Percentiles rank a stretch among this genome's conserved stretches.
Conservation (phyloP, 2,329 filamentous ascomycete species). For the Epichloe aotearoae region DNA sequence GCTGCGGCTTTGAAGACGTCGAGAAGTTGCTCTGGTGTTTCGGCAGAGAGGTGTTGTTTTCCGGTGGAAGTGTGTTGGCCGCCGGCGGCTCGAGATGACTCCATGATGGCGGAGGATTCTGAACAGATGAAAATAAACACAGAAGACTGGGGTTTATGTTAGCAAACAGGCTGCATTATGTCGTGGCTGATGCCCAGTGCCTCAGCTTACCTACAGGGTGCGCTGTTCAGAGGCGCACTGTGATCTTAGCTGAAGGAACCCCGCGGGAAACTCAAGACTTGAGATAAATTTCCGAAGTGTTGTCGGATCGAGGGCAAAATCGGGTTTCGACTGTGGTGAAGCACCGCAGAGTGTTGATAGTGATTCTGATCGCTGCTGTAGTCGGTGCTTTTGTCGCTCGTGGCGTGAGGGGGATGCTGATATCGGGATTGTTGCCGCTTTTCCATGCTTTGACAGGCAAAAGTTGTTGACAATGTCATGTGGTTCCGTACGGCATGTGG, state of each 20-base stretch:
- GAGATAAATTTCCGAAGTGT: not conserved
- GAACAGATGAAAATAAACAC: not conserved
- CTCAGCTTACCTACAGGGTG: slow-evolving; percentile 1
- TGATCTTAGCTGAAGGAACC: not conserved
- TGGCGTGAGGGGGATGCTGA: not conserved
- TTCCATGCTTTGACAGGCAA: not conserved
- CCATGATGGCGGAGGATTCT: slow-evolving; percentile 3
- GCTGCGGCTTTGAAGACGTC: slow-evolving; percentile 87
- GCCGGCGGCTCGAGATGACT: slow-evolving; percentile 5
- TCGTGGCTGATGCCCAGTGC: not conserved
- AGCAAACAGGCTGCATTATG: not conserved
- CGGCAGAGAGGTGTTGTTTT: slow-evolving; percentile 19
- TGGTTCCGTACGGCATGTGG: slow-evolving; percentile 1
- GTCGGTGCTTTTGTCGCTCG: not conserved
- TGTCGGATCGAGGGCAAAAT: not conserved
- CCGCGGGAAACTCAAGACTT: slow-evolving; percentile 1
- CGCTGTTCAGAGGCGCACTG: not conserved
- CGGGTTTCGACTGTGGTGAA: not conserved
- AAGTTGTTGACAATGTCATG: slow-evolving; percentile 4
- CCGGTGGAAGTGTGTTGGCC: slow-evolving; percentile 10
- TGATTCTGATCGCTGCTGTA: not conserved
- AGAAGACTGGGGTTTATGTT: not conserved
- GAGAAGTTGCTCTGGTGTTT: slow-evolving; percentile 54
- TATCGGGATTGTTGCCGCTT: not conserved
- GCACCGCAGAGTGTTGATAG: too few relatives aligned